Evolutionary conservation across 140 eudicot genomes (phyloP), one percentile per base, ranked within the genome.

Genomic region (Erigeron philadelphicus): DNA sequence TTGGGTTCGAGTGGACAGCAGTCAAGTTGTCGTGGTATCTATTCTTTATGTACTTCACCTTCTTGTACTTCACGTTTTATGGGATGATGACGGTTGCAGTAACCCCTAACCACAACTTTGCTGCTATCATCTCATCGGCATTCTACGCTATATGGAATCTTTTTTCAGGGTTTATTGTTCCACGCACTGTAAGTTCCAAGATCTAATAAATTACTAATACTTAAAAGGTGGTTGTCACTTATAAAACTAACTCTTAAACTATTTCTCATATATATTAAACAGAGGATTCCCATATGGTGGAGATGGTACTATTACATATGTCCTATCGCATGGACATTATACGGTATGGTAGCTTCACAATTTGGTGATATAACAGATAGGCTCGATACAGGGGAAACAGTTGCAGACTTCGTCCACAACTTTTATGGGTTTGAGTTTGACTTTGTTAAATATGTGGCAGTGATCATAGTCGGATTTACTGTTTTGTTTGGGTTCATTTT

Each of bases 281-380:
- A 87, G 95, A 87, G 85, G 72, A 84, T 87, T 17, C 95, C 95
- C 3, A 66, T 87, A 46, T 87, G 90, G 95, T 87, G 95, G 95
- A 84, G 87, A 81, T 87, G 95, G 95, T 87, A 87, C 66, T 84
- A 77, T 64, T 84, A 85, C 64, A 68, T 78, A 54, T 78, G 87
- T 64, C 95, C 95, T 0, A 74, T 87, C 11, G 70, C 90, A 1
- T 87, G 87, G 87, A 87, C 87, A 6, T 72, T 84, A 73, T 81
- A 87, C n/a, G 95, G 95, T 9, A 68, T 87, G 60, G 78, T 87
- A 10, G 77, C 78, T 50, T 84, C 95, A 66, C 95, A 87, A 68
- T 87, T 77, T 23, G 95, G 90, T 8, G 95, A 87, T 66, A 50
- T 81, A 66, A 71, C 78, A 8, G 81, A 79, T 60, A 68, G 18